Percentiles rank a stretch among this genome's conserved stretches.
These are phyloP conservation scores for Colletotrichum shisoi DNA, from an alignment of 2,329 filamentous ascomycete species.

Conservation along the genomic window DNA sequence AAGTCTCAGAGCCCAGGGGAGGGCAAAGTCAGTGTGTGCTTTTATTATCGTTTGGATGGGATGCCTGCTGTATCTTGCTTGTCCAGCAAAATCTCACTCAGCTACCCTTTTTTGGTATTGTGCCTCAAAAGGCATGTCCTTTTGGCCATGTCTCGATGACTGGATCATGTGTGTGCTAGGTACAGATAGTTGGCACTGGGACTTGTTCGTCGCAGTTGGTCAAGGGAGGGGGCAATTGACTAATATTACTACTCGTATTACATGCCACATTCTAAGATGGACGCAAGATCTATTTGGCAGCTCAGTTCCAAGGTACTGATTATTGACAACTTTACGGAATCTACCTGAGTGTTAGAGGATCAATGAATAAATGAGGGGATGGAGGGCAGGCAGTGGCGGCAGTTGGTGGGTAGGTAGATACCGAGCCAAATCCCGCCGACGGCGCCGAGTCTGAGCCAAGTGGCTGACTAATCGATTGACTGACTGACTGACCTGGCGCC, in stretches of 20 bases:
- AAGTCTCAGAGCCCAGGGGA: not conserved
- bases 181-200: not conserved
- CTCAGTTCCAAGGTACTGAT: not conserved
- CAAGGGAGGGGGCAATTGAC: not conserved
- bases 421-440: slow-evolving; percentile 29
- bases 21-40: slow-evolving; percentile 18
- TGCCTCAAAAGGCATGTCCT: slow-evolving; percentile 1
- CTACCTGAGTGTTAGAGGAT: too few species aligned
- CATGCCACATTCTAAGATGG: not conserved
- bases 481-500: not conserved
- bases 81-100: slow-evolving; percentile 2
- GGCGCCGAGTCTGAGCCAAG: slow-evolving; percentile 5
- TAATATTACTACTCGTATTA: not conserved
- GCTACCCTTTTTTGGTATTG: not conserved
- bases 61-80: slow-evolving; percentile 15
- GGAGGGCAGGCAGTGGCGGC: slow-evolving; percentile 17
- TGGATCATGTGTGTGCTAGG: not conserved
- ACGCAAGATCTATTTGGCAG: not conserved
- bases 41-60: slow-evolving; percentile 1
- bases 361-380: not conserved
- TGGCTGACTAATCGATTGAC: too few species aligned
- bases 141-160: slow-evolving; percentile 9
- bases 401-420: slow-evolving; percentile 6
- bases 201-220: not conserved
- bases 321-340: too few species aligned